Evolutionary conservation across 179 eudicot genomes (phyloP).

Genomic region (Pouteria campechiana): DNA sequence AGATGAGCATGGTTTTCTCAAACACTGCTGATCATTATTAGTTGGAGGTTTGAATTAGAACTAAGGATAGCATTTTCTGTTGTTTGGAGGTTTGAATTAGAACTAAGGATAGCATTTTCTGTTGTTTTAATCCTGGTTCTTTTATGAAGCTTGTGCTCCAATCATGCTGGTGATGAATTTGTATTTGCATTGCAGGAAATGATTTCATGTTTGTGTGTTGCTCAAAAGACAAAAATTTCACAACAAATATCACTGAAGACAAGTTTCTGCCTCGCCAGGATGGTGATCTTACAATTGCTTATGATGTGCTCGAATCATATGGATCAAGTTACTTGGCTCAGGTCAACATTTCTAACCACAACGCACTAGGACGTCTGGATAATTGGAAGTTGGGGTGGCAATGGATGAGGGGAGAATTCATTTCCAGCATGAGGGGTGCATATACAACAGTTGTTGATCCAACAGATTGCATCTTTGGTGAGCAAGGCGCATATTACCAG

Average conservation of each 20-base stretch:
- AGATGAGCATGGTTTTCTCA: no score
- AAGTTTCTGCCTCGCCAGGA: constrained; percentile 40
- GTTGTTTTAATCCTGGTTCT: not conserved
- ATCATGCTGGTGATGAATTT: no score
- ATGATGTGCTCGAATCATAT: constrained; percentile 47
- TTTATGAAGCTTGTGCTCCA: not conserved
- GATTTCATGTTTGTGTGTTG: constrained; percentile 49
- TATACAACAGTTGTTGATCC: constrained; percentile 47
- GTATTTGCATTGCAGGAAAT: constrained; percentile 28
- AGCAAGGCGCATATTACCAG: constrained; percentile 39
- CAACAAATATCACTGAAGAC: constrained; percentile 24
- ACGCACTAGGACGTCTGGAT: constrained; percentile 63
- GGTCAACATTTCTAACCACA: constrained; percentile 64
- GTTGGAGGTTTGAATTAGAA: no score
- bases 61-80: no score
- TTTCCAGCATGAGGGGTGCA: constrained; percentile 66
- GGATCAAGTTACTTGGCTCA: constrained; percentile 56
- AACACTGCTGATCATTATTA: no score
- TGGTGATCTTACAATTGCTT: constrained; percentile 76
- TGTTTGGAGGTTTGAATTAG: no score
- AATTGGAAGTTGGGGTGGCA: constrained; percentile 83
- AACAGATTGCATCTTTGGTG: constrained; percentile 52
- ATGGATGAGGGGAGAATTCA: constrained; percentile 76
- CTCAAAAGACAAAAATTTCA: constrained; percentile 30
- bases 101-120: no score